phyloP scores from a whole-genome alignment of 2,329 filamentous ascomycete genomes.

The Venturia asperata region DNA sequence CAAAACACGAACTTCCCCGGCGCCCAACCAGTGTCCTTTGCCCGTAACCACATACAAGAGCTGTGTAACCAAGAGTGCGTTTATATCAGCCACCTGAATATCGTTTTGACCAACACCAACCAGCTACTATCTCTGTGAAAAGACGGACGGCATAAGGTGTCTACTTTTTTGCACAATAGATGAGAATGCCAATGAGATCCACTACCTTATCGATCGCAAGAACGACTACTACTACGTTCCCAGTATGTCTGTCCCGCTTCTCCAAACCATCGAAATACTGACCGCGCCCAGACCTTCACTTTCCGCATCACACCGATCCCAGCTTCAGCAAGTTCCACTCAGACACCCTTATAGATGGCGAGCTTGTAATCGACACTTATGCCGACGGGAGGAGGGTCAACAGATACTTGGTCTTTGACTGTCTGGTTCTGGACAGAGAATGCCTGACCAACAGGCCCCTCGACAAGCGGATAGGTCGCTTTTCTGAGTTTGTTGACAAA shows the following conservation, averaged over 20 bases:
- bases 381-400: slow-evolving; percentile 61
- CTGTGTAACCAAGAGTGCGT: slow-evolving; percentile 67
- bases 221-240: slow-evolving; percentile 83
- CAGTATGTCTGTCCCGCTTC: not conserved
- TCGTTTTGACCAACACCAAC: not conserved
- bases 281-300: slow-evolving; percentile 58
- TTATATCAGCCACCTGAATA: not conserved
- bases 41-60: slow-evolving; percentile 72
- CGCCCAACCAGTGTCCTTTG: slow-evolving; percentile 91
- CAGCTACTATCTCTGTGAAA: slow-evolving; percentile 95
- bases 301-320: slow-evolving; percentile 62
- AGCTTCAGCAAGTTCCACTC: slow-evolving; percentile 60
- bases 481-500: slow-evolving; percentile 67
- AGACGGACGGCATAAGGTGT: slow-evolving; percentile 92
- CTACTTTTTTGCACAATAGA: slow-evolving; percentile 81
- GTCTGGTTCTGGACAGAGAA: slow-evolving; percentile 70
- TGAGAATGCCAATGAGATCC: slow-evolving; percentile 55
- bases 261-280: not conserved
- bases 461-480: slow-evolving; percentile 83
- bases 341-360: slow-evolving; percentile 81
- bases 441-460: slow-evolving; percentile 71
- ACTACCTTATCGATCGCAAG: slow-evolving; percentile 94
- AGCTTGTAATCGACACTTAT: slow-evolving; percentile 80
- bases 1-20: slow-evolving; percentile 67
- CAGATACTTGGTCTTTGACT: slow-evolving; percentile 90